Percentiles rank a stretch among this genome's conserved stretches.
Conservation (phyloP, 345 rosid genomes). For the Salix suchowensis region DNA sequence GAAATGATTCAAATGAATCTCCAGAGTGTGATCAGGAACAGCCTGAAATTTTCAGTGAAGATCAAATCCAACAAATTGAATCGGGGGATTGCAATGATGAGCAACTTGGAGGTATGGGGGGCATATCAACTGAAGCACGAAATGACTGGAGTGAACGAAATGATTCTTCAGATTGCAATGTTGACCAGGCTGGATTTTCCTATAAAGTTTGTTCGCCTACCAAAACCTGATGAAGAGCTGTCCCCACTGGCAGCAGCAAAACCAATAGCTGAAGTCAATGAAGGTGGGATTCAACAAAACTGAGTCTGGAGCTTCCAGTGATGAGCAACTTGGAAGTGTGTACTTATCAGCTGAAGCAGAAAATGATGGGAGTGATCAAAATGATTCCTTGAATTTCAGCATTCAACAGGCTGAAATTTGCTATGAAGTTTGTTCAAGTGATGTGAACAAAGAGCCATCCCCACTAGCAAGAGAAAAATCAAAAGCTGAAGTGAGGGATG, state of each 20-base stretch:
- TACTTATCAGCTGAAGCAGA: background rate
- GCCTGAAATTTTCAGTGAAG: background rate
- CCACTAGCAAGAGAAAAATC: conserved; percentile 11
- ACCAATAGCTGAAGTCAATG: no score
- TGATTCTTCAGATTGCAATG: background rate
- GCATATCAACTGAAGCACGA: background rate
- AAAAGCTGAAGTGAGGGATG: conserved; percentile 18
- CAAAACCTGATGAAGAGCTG: background rate
- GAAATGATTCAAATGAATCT: background rate
- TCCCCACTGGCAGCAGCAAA: no score
- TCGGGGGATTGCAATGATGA: background rate
- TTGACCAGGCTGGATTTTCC: background rate
- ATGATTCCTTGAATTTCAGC: background rate
- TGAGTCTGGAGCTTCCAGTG: background rate
- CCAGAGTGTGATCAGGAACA: background rate
- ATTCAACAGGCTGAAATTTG: background rate
- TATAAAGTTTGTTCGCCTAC: background rate
- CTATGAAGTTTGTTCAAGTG: conserved; percentile 1
- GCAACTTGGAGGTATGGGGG: background rate
- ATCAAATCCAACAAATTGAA: background rate
- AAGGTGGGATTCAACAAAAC: background rate
- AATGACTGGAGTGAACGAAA: background rate
- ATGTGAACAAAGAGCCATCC: conserved; percentile 18
- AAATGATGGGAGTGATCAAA: background rate
- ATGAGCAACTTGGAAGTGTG: background rate